These are phyloP conservation scores for Lentinula detonsa DNA, from an alignment of 768 basidiomycete genomes.

Conservation along the genomic window DNA sequence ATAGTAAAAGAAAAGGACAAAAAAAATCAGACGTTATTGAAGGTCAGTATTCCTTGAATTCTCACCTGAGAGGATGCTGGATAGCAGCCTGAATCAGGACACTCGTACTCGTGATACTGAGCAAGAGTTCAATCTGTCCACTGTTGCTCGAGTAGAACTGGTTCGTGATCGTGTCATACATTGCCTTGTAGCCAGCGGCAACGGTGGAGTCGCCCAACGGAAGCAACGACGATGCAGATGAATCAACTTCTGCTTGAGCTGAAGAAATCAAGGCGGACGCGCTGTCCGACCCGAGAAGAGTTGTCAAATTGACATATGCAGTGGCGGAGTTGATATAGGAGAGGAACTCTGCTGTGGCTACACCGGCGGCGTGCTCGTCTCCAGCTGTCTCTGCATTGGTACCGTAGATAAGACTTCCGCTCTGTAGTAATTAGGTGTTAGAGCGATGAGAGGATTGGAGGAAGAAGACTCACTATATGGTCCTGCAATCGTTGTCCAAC, in stretches of 20 bases:
- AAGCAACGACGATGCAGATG: constrained; percentile 30
- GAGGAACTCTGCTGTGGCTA: constrained; percentile 20
- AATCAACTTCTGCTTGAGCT: constrained; percentile 21
- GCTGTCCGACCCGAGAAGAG: constrained; percentile 26
- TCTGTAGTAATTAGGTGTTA: constrained; percentile 13
- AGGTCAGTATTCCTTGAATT: background rate
- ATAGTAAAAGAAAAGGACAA: background rate
- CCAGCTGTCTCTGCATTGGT: constrained; percentile 32
- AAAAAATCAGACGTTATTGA: background rate
- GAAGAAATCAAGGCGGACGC: constrained; percentile 20
- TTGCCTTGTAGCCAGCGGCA: constrained; percentile 47
- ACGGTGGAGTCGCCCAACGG: constrained; percentile 39
- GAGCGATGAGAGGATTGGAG: background rate
- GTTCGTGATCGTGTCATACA: constrained; percentile 39
- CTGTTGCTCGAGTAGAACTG: constrained; percentile 32
- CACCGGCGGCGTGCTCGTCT: background rate
- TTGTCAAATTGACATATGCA: constrained; percentile 40
- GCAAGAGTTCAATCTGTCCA: constrained; percentile 54
- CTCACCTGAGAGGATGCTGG: constrained; percentile 40
- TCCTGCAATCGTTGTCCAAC: constrained; percentile 47
- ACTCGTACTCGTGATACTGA: constrained; percentile 30
- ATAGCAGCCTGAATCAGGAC: constrained; percentile 52
- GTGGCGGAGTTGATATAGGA: constrained; percentile 50
- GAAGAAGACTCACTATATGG: constrained; percentile 25
- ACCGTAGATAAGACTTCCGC: constrained; percentile 29